Evolutionary conservation across 2,329 filamentous ascomycete genomes (phyloP), one percentile per base, ranked within the genome.

Genomic region (Furcasterigmium sp.): DNA sequence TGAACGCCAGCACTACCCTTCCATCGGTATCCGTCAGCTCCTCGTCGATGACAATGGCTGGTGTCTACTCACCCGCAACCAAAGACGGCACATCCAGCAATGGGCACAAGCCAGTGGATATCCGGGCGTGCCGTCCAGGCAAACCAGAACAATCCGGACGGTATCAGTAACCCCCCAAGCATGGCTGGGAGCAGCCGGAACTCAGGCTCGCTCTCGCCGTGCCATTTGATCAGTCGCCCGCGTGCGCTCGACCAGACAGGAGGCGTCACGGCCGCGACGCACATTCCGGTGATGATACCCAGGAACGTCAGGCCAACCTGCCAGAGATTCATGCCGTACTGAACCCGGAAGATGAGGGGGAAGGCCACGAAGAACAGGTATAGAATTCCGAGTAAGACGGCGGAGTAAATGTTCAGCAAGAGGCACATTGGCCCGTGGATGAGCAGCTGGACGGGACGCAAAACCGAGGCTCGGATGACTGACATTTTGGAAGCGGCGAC

Each of bases 321-420:
- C 73, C 85, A 93, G 10, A 89, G 68, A 42, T 79, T 80, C 67
- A 95, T 90, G 17, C 78, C 81, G 59, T 94, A 85, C 37, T 85
- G 82, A 36, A 74, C 77, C 19, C 72, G 61, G 57, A 95, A 95
- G 14, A 95, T 82, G 35, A 94, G 69, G 5, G 85, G 78, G 55
- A 95, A 95, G 0, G 90, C 89, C 15, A 89, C 89, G 60, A 95
- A 94, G 69, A 94, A 95, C 29, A 95, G 78, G 59, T 95, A 95
- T 3, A 95, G 68, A 35, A 95, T 85, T 5, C 90, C 91, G 8
- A 95, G 72, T n/a, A 95, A 69, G 42, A 96, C 79, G 30, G 89
- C 88, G 1, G 87, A 87, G 53, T 91, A 86, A 17, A 93, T 65
- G 62, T 89, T 91, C 19, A 96, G 79, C 51, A 81, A 81, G 45